A percentile compares a stretch with the other conserved stretches of the same genome.
Conservation (phyloP, 768 basidiomycete species). For the Podaxis sp. region DNA sequence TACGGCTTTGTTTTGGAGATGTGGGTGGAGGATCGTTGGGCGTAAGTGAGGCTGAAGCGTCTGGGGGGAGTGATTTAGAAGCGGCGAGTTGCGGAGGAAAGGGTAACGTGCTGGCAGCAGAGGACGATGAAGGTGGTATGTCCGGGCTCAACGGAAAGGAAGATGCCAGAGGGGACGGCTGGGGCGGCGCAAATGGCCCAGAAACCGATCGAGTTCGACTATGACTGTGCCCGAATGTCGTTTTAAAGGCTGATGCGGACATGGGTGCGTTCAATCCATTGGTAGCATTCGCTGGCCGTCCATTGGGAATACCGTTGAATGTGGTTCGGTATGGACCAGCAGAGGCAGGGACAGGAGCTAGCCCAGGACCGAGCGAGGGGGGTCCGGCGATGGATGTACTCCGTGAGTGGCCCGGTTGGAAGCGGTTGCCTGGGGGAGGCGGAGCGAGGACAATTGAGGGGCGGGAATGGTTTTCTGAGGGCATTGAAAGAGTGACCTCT, state of each 20-base stretch:
- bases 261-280: slow-evolving; percentile 16
- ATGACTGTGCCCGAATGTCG: slow-evolving; percentile 34
- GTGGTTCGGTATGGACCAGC: slow-evolving; percentile 30
- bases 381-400: slow-evolving; percentile 26
- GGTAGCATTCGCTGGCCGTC: slow-evolving; percentile 19
- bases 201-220: slow-evolving; percentile 49
- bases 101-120: slow-evolving; percentile 16
- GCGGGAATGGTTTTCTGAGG: neutral
- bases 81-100: slow-evolving; percentile 20
- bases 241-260: slow-evolving; percentile 29
- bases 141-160: slow-evolving; percentile 19
- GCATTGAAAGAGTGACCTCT: slow-evolving; percentile 1
- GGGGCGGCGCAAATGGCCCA: slow-evolving; percentile 45
- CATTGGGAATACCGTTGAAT: slow-evolving; percentile 21
- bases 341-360: slow-evolving; percentile 19
- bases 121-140: slow-evolving; percentile 22
- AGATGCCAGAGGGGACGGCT: slow-evolving; percentile 50
- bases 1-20: slow-evolving; percentile 26
- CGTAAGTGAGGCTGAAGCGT: slow-evolving; percentile 11
- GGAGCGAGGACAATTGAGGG: slow-evolving; percentile 4
- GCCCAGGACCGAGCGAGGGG: neutral
- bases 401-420: slow-evolving; percentile 19
- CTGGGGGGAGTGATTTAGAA: slow-evolving; percentile 21
- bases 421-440: slow-evolving; percentile 13
- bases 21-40: slow-evolving; percentile 21